phyloP scores from a whole-genome alignment of 768 basidiomycete species.

The Boletus coccyginus region DNA sequence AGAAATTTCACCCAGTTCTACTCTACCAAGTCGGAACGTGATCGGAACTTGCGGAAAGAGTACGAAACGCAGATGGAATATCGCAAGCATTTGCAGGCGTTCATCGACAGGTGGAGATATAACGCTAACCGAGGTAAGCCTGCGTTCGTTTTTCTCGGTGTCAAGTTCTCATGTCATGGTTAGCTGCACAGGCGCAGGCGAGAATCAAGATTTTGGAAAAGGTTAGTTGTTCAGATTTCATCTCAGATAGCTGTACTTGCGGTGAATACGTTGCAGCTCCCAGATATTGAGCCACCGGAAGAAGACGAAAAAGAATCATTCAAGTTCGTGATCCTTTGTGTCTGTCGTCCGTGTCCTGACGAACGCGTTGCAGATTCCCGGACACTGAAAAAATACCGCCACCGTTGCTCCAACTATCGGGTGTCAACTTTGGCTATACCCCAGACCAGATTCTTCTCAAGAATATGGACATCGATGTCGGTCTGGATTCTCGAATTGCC shows the following conservation, averaged over 20 bases:
- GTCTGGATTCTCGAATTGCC: conserved; percentile 92
- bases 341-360: background rate
- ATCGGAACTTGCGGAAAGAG: conserved; percentile 87
- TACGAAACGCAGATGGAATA: conserved; percentile 97
- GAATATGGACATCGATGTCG: conserved; percentile 84
- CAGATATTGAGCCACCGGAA: conserved; percentile 90
- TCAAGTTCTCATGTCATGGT: background rate
- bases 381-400: conserved; percentile 98
- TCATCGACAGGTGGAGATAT: conserved; percentile 98
- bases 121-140: conserved; percentile 85
- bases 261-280: conserved; percentile 51
- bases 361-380: conserved; percentile 60
- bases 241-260: background rate
- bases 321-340: conserved; percentile 48
- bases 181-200: conserved; percentile 84
- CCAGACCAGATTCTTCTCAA: conserved; percentile 74
- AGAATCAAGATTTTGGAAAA: conserved; percentile 79
- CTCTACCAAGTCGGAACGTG: conserved; percentile 94
- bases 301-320: conserved; percentile 91
- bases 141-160: background rate
- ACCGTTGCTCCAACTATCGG: conserved; percentile 87
- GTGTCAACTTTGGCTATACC: conserved; percentile 87
- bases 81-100: conserved; percentile 92
- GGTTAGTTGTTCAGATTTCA: conserved; percentile 33
- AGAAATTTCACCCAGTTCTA: conserved; percentile 99